Base-by-base conservation (phyloP, 2,329 filamentous ascomycete species). In the Xylariaceae sp. region DNA sequence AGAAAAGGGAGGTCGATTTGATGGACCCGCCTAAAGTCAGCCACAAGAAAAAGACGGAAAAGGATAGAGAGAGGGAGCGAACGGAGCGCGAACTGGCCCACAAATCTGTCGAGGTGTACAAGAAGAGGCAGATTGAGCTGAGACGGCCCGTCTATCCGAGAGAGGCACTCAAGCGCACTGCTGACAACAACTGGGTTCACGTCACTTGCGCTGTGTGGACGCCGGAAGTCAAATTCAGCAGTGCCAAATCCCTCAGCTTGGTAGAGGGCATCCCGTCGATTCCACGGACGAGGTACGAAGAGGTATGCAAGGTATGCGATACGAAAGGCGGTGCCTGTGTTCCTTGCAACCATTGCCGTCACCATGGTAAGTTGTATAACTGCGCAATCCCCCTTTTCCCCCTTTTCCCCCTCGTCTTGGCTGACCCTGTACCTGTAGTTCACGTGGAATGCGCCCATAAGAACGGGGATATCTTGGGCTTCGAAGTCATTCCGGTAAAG, bases 101-200 rank as follows among this genome's bases (percentile, higher is more conserved):
- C 37, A 85, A 83, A 51, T 83, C 83, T 6, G 84, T 82, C 34
- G 83, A 90, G n/a, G 81, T 81, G 40, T 95, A 94, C 61, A 78
- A 79, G 28, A 84, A 84, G 59, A 82, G 79, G 56, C 90, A 98
- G 63, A 78, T 87, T 56, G 84, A 90, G 44, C 78, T 83, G 53
- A 88, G 88, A 51, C 84, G 89, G 33, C 90, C 92, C 1, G 64
- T 83, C 24, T 78, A 87, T 48, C 92, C 92, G 17, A 79, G 92
- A 33, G 92, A 97, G 59, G 84, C 92, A 3, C 69, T 98, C 47
- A 98, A 98, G 66, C 80, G 87, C 34, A 98, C 92, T 0, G 86
- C 85, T 3, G 88, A 94, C 59, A 97, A 97, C 65, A 97, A 97
- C 57, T 98, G 92, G 92, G 87, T 96, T 12, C 92, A 98, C 59